phyloP scores from a whole-genome alignment of 2,329 filamentous ascomycete species.

The Beauveria scarabaeidicola region DNA sequence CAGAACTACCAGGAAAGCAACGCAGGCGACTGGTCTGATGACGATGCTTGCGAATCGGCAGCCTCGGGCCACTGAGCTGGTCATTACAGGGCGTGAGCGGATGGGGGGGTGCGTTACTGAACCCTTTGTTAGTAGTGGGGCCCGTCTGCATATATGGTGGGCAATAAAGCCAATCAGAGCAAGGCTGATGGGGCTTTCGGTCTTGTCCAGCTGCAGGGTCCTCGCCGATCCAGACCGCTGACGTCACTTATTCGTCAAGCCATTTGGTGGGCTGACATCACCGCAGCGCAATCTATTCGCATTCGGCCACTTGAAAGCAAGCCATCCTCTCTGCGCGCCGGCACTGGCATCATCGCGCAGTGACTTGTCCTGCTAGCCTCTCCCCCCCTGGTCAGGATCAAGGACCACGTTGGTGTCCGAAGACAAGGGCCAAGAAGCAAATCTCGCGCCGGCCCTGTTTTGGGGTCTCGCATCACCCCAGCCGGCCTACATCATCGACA shows the following conservation, averaged over 20 bases:
- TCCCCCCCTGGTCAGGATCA: not conserved
- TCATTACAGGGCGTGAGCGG: not conserved
- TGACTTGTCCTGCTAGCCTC: not conserved
- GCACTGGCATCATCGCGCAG: conserved; percentile 8
- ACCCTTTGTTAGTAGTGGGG: conserved; percentile 1
- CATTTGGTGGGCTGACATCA: conserved; percentile 20
- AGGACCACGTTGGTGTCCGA: not conserved
- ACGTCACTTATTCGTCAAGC: conserved; percentile 19
- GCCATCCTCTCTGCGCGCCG: not conserved
- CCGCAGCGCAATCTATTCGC: conserved; percentile 3
- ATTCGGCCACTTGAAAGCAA: not conserved
- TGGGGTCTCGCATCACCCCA: not conserved
- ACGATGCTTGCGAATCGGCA: conserved; percentile 1
- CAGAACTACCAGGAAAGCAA: conserved; percentile 66
- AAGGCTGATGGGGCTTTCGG: not conserved
- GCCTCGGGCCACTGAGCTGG: not conserved
- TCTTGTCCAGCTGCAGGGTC: conserved; percentile 9
- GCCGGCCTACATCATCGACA: not conserved
- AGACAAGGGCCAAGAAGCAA: not conserved
- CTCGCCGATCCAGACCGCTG: conserved; percentile 15
- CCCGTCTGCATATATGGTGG: not conserved
- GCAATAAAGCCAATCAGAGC: conserved; percentile 11
- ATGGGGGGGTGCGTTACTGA: not conserved
- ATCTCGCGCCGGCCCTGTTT: not conserved
- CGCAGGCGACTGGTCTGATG: conserved; percentile 18